phyloP scores from a whole-genome alignment of 805 yeast genomes.

The Candida schatavii region DNA sequence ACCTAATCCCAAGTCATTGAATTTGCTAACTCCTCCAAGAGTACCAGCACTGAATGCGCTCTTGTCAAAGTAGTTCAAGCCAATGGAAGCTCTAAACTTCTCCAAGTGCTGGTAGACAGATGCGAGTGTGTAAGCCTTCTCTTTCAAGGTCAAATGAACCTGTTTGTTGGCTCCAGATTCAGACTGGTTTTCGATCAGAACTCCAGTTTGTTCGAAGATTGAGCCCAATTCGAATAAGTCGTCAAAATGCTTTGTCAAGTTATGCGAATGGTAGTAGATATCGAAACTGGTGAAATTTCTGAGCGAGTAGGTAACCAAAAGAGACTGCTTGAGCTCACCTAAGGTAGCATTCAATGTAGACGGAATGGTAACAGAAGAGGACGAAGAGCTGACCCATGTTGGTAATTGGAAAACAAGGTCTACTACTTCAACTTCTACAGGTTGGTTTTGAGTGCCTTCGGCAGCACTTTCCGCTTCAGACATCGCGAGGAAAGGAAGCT shows the following conservation, averaged over 20 bases:
- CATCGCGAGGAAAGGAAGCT: not conserved
- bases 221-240: slow-evolving; percentile 27
- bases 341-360: slow-evolving; percentile 45
- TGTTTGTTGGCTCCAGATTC: slow-evolving; percentile 20
- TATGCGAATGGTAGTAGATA: slow-evolving; percentile 36
- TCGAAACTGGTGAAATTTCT: slow-evolving; percentile 61
- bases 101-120: slow-evolving; percentile 60
- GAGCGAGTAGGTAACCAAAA: slow-evolving; percentile 55
- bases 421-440: slow-evolving; percentile 3
- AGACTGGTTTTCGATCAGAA: slow-evolving; percentile 8
- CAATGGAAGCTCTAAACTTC: slow-evolving; percentile 60
- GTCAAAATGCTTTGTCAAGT: slow-evolving; percentile 25
- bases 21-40: slow-evolving; percentile 50
- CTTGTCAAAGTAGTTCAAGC: slow-evolving; percentile 48
- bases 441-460: not conserved
- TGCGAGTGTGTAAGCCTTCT: slow-evolving; percentile 58
- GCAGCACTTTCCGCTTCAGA: slow-evolving; percentile 1
- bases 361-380: slow-evolving; percentile 15
- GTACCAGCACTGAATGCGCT: slow-evolving; percentile 39
- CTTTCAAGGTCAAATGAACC: slow-evolving; percentile 45
- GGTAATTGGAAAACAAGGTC: slow-evolving; percentile 5
- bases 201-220: slow-evolving; percentile 17
- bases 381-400: not conserved
- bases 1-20: slow-evolving; percentile 38
- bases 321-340: slow-evolving; percentile 55